phyloP scores from a whole-genome alignment of 148 eudicot genomes.

The Talinum fruticosum region DNA sequence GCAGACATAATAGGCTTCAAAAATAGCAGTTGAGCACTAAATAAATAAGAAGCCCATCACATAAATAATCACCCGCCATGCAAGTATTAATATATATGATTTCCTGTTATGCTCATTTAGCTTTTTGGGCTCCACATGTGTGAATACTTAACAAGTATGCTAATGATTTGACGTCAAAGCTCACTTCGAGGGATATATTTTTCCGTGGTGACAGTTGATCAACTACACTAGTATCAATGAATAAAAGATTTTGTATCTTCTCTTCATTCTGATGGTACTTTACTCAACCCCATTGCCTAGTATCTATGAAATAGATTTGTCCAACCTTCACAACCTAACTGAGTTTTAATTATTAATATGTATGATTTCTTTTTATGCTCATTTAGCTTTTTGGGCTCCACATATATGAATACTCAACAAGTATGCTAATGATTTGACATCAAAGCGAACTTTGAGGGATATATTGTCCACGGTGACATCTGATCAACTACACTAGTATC shows the following conservation, averaged over 20 bases:
- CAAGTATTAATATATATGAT: too few relatives aligned
- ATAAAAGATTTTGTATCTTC: neutral
- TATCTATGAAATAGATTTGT: neutral
- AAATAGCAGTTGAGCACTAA: neutral
- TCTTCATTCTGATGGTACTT: neutral
- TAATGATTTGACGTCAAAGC: neutral
- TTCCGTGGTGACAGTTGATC: neutral
- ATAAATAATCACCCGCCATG: too few relatives aligned
- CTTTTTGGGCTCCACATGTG: neutral
- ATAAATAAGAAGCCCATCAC: neutral
- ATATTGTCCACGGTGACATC: neutral
- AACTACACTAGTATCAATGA: neutral
- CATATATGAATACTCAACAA: neutral
- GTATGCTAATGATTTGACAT: neutral
- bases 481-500: neutral
- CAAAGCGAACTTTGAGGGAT: neutral
- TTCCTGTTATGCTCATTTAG: too few relatives aligned
- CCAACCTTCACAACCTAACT: neutral
- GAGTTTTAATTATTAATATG: too few relatives aligned
- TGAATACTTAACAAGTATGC: neutral
- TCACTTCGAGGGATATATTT: neutral
- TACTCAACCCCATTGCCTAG: neutral
- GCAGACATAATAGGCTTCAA: neutral
- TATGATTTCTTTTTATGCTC: neutral
- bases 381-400: neutral